phyloP scores from a whole-genome alignment of 495 filamentous ascomycete genomes.

The Hypoxylon crocopeplum region DNA sequence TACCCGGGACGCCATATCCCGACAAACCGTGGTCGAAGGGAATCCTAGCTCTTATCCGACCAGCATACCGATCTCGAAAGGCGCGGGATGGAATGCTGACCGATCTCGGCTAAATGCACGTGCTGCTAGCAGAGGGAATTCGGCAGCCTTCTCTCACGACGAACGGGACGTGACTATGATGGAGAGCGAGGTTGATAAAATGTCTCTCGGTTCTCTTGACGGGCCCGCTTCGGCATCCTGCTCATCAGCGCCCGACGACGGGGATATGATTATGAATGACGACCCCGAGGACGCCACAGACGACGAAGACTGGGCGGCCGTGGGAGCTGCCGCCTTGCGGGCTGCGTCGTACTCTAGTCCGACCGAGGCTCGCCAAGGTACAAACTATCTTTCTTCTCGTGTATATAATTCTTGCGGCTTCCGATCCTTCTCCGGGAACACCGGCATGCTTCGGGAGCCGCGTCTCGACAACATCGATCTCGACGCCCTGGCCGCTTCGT shows the following conservation, averaged over 20 bases:
- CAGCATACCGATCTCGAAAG: slow-evolving; percentile 72
- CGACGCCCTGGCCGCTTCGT: slow-evolving; percentile 57
- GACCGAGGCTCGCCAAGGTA: slow-evolving; percentile 42
- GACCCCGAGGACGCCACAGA: slow-evolving; percentile 89
- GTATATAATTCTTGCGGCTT: slow-evolving; percentile 56
- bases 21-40: slow-evolving; percentile 52
- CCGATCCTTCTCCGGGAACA: slow-evolving; percentile 54
- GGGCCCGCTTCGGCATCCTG: slow-evolving; percentile 74
- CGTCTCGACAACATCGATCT: slow-evolving; percentile 57
- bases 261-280: slow-evolving; percentile 67
- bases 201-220: slow-evolving; percentile 91
- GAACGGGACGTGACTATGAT: slow-evolving; percentile 72
- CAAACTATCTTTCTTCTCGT: slow-evolving; percentile 48
- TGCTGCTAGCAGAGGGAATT: slow-evolving; percentile 69
- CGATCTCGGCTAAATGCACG: slow-evolving; percentile 57
- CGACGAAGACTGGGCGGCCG: slow-evolving; percentile 94
- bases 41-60: slow-evolving; percentile 55
- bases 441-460: slow-evolving; percentile 56
- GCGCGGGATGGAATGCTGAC: slow-evolving; percentile 51
- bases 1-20: slow-evolving; percentile 50
- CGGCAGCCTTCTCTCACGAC: slow-evolving; percentile 75
- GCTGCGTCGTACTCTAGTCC: slow-evolving; percentile 65
- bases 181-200: slow-evolving; percentile 92
- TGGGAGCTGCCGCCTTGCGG: slow-evolving; percentile 84
- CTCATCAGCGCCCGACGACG: slow-evolving; percentile 76